Evolutionary conservation across 2,329 filamentous ascomycete genomes (phyloP).

Genomic region (Exophiala calicioides): DNA sequence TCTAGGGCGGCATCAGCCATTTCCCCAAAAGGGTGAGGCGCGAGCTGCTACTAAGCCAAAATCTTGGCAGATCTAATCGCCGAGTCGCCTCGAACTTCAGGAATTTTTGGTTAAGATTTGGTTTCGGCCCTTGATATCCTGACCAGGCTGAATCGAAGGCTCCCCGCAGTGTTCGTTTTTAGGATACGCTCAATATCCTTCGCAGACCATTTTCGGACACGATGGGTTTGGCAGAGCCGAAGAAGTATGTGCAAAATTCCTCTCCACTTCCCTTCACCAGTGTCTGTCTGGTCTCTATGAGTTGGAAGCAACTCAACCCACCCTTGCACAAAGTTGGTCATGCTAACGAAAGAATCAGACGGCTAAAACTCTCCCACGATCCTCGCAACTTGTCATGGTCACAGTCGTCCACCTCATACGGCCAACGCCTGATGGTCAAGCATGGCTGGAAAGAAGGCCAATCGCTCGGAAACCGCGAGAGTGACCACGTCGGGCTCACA

Average conservation of each 20-base stretch:
- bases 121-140: too few species aligned
- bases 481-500: constrained; percentile 55
- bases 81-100: too few species aligned
- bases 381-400: constrained; percentile 97
- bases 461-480: constrained; percentile 75
- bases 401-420: constrained; percentile 76
- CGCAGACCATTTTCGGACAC: constrained; percentile 3
- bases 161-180: too few species aligned
- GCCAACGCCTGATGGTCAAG: constrained; percentile 81
- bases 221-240: constrained; percentile 27
- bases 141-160: too few species aligned
- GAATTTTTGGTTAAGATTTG: too few species aligned
- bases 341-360: constrained; percentile 39
- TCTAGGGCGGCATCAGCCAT: too few species aligned
- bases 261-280: background rate
- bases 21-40: too few species aligned
- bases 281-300: background rate
- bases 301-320: background rate
- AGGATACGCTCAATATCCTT: background rate
- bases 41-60: too few species aligned
- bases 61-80: too few species aligned
- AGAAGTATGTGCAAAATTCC: constrained; percentile 17
- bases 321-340: background rate
- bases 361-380: constrained; percentile 78
- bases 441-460: constrained; percentile 91